phyloP scores from a whole-genome alignment of 192 early-diverging fungal genomes.

The Coemansia sp. region DNA sequence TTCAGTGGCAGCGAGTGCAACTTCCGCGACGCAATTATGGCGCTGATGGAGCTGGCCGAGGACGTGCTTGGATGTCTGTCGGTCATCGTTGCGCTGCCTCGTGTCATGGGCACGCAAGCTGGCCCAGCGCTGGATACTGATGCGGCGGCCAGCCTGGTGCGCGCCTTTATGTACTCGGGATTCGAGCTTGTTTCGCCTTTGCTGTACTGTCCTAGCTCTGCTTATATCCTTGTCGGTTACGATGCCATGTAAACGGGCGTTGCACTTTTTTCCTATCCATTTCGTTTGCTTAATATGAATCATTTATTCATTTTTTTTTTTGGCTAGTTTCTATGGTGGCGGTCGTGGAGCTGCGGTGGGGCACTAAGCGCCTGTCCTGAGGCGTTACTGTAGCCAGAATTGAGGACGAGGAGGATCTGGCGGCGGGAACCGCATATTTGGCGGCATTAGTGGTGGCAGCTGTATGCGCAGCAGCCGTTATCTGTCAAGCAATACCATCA shows the following conservation, averaged over 20 bases:
- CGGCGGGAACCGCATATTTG: conserved; percentile 14
- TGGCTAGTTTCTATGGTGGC: not conserved
- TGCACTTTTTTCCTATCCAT: not conserved
- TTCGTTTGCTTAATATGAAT: not conserved
- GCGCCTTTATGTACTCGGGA: conserved; percentile 66
- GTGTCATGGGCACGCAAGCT: not conserved
- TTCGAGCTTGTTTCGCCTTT: conserved; percentile 60
- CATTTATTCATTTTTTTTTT: not conserved
- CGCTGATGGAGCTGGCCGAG: conserved; percentile 54
- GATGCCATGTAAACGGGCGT: conserved; percentile 54
- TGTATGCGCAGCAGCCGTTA: no score
- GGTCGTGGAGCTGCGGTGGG: conserved; percentile 20
- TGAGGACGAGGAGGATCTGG: not conserved
- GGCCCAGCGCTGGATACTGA: conserved; percentile 1
- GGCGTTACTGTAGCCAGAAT: not conserved
- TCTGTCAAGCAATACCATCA: no score
- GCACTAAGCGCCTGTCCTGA: conserved; percentile 15
- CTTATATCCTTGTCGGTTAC: conserved; percentile 58
- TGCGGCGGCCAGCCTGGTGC: conserved; percentile 47
- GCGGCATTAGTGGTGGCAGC: no score
- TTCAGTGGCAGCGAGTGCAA: conserved; percentile 27
- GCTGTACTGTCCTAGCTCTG: conserved; percentile 56
- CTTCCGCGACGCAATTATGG: conserved; percentile 45
- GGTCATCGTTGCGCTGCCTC: conserved; percentile 43
- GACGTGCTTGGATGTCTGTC: conserved; percentile 37